Evolutionary conservation across 306 rosid genomes (phyloP), one percentile per base, ranked within the genome.

Genomic region (Rubus parviflorus): DNA sequence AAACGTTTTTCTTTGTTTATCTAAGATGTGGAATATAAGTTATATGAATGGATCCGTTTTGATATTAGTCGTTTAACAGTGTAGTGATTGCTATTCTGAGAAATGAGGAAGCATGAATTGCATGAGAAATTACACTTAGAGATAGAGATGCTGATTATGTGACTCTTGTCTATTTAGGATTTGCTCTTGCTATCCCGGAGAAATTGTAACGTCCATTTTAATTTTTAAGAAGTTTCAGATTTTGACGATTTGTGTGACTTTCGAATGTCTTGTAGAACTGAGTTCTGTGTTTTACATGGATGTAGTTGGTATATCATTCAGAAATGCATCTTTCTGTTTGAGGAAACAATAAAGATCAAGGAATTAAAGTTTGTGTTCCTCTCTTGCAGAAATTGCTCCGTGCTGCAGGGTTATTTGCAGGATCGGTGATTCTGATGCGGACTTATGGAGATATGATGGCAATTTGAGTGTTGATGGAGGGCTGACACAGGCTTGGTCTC

Each of bases 401-500:
- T 38, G 97, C 98, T 46, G 79, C 77, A 1, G 97, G 97, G 73
- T 61, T 93, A 58, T 93, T 93, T 72, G 93, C 81, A 6, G 97
- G 97, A 69, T 86, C 97, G 7, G 85, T 94, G 51, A 54, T 88
- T 53, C 81, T 94, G 25, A 87, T 91, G 90, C 82, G 98, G 77
- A 87, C 80, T 52, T 91, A 90, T 61, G 98, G 97, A 42, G 96
- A 94, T 67, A 87, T 91, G 15, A 94, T 94, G 98, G 89, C 98
- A n/a, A 77, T 94, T 17, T 94, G 83, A 93, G 82, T 72, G 66
- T 52, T 71, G 51, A 79, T 48, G 74, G 40, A 74, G 49, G 22
- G 48, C 37, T 2, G 7, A 42, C 19, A 43, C 10, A 42, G 35
- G 51, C 52, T 42, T 41, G 2, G 16, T 42, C 71, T n/a, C 10